Evolutionary conservation across 345 rosid genomes (phyloP), one percentile per base, ranked within the genome.

Genomic region (Eucalyptus regnans): DNA sequence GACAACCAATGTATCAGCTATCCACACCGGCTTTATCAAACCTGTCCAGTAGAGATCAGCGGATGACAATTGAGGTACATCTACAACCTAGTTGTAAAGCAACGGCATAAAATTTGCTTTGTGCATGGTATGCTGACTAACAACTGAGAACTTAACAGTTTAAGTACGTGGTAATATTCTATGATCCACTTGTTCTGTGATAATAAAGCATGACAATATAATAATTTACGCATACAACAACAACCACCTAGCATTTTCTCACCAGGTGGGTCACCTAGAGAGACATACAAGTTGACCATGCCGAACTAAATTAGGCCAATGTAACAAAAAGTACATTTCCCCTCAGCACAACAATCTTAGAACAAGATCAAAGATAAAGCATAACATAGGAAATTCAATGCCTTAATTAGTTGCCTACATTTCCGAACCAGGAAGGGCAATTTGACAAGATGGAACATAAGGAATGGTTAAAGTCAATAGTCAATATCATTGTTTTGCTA

Each of bases 51-150:
- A 50, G 51, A 50, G 51, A 50, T 50, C 7, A 1, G 17, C 0
- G 0, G 3, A 50, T 14, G 17, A 50, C 1, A 50, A 50, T 5
- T 0, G 7, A 50, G 51, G 7, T 14, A 50, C 2, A 14, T 50
- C 51, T 14, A 50, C 1, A 50, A 50, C 6, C 51, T 50, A 0
- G 6, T 50, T 50, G 0, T 50, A 50, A 50, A 50, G 51, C 51
- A 50, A 50, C 1, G 0, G 16, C 51, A 50, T 50, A 50, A 50
- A 50, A 14, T 50, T 50, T 50, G 6, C 51, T 20, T 50, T 50
- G 7, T 50, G 17, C 17, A 14, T 50, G 51, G 17, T 14, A 50
- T 50, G 0, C 51, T 14, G 3, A 14, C 51, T 50, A 14, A 3
- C 51, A 50, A 50, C 17, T 0, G 51, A 50, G 51, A 50, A 50